A percentile compares a stretch with the other conserved stretches of the same genome.
phyloP scores from a whole-genome alignment of 1,284 basidiomycete genomes.

The Takashimella tepidaria region DNA sequence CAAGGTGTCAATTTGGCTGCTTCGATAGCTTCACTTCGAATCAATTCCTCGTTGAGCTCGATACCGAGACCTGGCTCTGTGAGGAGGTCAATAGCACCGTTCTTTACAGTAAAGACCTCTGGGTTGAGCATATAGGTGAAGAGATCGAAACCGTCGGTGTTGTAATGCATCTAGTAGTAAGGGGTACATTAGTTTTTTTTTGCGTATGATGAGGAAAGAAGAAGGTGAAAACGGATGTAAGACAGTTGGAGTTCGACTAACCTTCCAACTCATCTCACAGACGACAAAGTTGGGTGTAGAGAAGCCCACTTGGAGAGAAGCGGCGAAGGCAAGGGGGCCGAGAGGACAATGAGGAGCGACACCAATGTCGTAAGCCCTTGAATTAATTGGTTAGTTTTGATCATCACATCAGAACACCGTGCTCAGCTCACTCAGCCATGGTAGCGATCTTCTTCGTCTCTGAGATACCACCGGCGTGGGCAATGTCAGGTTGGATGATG shows the following conservation, averaged over 20 bases:
- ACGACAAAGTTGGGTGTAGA: conserved; percentile 49
- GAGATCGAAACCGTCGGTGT: conserved; percentile 60
- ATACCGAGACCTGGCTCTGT: conserved; percentile 64
- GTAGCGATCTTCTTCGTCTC: conserved; percentile 64
- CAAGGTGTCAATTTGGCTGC: conserved; percentile 47
- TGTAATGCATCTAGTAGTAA: conserved; percentile 71
- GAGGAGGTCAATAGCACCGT: conserved; percentile 58
- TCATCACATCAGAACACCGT: neutral
- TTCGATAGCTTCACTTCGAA: conserved; percentile 53
- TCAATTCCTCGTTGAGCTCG: conserved; percentile 61
- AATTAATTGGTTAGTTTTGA: neutral
- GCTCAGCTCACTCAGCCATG: conserved; percentile 54
- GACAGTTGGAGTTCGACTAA: conserved; percentile 7
- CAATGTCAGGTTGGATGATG: conserved; percentile 69
- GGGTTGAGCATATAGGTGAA: conserved; percentile 57
- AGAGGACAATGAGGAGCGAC: conserved; percentile 50
- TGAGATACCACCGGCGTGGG: conserved; percentile 59
- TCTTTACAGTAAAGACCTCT: conserved; percentile 58
- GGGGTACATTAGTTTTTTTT: neutral
- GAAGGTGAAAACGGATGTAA: neutral
- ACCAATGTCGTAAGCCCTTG: conserved; percentile 47
- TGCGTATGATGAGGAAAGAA: neutral
- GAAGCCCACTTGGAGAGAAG: conserved; percentile 49
- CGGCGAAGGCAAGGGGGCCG: conserved; percentile 66
- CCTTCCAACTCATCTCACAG: conserved; percentile 47